A percentile compares a stretch with the other conserved stretches of the same genome.
Conservation (phyloP, 768 basidiomycete genomes). For the Suillus americanus region DNA sequence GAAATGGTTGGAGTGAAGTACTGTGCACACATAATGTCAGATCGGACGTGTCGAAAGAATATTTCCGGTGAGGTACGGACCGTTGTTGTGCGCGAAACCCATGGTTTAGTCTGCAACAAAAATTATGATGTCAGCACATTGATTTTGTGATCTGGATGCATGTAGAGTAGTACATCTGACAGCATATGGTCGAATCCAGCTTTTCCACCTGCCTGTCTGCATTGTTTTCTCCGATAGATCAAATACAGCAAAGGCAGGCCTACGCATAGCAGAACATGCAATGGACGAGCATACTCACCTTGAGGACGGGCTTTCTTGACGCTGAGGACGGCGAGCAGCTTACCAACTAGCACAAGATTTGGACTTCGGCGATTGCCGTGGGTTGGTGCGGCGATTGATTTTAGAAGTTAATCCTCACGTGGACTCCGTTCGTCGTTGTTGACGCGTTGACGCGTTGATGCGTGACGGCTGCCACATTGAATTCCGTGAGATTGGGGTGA, state of each 20-base stretch:
- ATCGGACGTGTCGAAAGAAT: slow-evolving; percentile 27
- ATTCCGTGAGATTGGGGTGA: background rate
- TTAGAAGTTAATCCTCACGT: slow-evolving; percentile 9
- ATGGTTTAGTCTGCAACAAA: slow-evolving; percentile 28
- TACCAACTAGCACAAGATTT: background rate
- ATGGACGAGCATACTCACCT: slow-evolving; percentile 26
- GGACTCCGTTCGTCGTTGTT: background rate
- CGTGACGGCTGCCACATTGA: background rate
- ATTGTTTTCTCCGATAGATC: slow-evolving; percentile 1
- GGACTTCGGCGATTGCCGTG: slow-evolving; percentile 25
- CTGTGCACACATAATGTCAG: slow-evolving; percentile 35
- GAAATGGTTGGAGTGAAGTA: slow-evolving; percentile 93
- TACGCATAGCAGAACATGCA: background rate
- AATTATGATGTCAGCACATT: slow-evolving; percentile 14
- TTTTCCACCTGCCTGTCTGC: background rate
- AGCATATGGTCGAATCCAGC: slow-evolving; percentile 22
- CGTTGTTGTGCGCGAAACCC: slow-evolving; percentile 39
- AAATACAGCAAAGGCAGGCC: background rate
- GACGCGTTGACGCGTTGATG: background rate
- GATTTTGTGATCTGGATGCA: background rate
- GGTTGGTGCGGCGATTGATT: slow-evolving; percentile 30
- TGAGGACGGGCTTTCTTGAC: slow-evolving; percentile 32
- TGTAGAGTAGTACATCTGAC: slow-evolving; percentile 20
- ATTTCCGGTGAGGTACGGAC: slow-evolving; percentile 16
- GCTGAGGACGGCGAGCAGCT: slow-evolving; percentile 23